Evolutionary conservation across 352 stramenopile genomes (phyloP), one percentile per base, ranked within the genome.

Genomic region (Pilasporangium apinafurcum): DNA sequence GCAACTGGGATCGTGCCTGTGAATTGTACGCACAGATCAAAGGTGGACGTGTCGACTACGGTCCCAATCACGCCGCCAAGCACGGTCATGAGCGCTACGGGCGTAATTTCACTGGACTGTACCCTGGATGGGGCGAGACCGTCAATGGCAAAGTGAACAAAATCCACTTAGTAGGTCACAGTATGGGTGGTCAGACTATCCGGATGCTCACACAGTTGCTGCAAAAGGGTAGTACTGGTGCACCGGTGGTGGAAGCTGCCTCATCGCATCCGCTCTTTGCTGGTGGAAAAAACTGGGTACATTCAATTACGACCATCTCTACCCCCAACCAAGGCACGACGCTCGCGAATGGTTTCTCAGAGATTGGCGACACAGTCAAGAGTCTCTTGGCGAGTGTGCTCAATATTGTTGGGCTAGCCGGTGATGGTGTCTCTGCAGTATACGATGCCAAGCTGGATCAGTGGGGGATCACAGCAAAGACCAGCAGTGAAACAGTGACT

Each of bases 21-120:
- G 73, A 86, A 40, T 27, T 79, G 5, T 86, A 80, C 54, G 65
- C 67, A 10, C 64, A 74, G 43, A 76, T 86, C 51, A 83, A 77
- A 52, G 69, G 69, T 9, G 66, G 57, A 1, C 22, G 43, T 13
- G 62, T 65, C 1, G 63, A 82, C 59, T 82, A 82, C 30, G 69
- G 69, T 21, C 33, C 25, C 24, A 62, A 63, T 35, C 67, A 79
- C 47, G 62, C 67, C 13, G 24, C 28, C 8, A 52, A 48, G 32
- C 53, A 63, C 33, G 62, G 57, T 16, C 68, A 77, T 48, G 56
- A 48, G 17, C 35, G 21, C 22, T 62, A 81, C 31, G 42, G 22
- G 21, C 34, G 29, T 6, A 30, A 5, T 34, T 10, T 22, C 10
- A 47, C 1, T 18, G 29, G 28, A 5, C 28, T 9, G 9, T 18